These are phyloP conservation scores for Ustilago vetiveriae DNA, from an alignment of 1,284 basidiomycete species.

Conservation along the genomic window DNA sequence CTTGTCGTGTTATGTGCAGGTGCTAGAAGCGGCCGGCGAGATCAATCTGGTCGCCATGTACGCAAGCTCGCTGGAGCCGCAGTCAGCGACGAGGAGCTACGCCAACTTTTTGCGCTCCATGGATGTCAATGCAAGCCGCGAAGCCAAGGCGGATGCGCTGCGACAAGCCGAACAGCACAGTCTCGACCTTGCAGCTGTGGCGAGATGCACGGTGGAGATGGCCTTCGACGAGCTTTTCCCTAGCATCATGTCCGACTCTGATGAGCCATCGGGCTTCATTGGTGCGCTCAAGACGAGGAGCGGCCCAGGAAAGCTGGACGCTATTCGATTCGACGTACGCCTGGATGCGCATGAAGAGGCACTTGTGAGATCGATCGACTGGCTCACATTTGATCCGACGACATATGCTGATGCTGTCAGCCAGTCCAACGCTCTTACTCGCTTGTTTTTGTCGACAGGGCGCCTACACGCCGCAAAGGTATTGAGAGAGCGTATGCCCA, in stretches of 20 bases:
- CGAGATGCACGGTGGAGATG: slow-evolving; percentile 80
- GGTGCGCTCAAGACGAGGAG: slow-evolving; percentile 14
- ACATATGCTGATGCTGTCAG: slow-evolving; percentile 64
- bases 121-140: slow-evolving; percentile 75
- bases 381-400: slow-evolving; percentile 79
- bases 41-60: slow-evolving; percentile 91
- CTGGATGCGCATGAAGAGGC: slow-evolving; percentile 65
- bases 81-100: slow-evolving; percentile 88
- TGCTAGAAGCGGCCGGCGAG: slow-evolving; percentile 78
- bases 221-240: slow-evolving; percentile 72
- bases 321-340: slow-evolving; percentile 36
- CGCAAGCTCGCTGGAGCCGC: slow-evolving; percentile 85
- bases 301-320: slow-evolving; percentile 15
- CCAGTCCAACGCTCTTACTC: slow-evolving; percentile 59
- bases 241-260: slow-evolving; percentile 33
- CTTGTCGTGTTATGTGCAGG: slow-evolving; percentile 85
- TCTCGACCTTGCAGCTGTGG: slow-evolving; percentile 83
- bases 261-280: slow-evolving; percentile 18
- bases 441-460: slow-evolving; percentile 58
- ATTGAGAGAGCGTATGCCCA: slow-evolving; percentile 57
- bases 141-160: slow-evolving; percentile 79
- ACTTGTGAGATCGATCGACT: slow-evolving; percentile 88
- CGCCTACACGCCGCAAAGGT: slow-evolving; percentile 60
- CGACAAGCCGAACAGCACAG: slow-evolving; percentile 82
- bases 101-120: slow-evolving; percentile 84